Conservation (phyloP, 2,329 filamentous ascomycete genomes). For the Epichloe uncinata region DNA sequence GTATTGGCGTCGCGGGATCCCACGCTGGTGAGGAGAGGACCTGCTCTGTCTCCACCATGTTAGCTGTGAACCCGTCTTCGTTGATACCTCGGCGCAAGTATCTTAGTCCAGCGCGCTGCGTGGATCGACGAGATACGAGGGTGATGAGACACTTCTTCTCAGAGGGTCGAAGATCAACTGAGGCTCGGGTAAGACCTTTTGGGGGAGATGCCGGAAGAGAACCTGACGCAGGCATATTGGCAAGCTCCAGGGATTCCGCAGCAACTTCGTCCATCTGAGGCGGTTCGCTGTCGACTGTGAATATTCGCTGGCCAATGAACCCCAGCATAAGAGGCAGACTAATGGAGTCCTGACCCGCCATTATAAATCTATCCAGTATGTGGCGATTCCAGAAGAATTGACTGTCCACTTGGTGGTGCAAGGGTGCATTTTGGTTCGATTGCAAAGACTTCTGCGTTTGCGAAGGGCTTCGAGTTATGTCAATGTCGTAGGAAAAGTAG, state of each 20-base stretch:
- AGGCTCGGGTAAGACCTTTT: constrained; percentile 12
- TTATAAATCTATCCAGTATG: constrained; percentile 59
- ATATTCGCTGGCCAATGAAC: constrained; percentile 77
- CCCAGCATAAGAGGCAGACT: constrained; percentile 82
- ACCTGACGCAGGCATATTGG: constrained; percentile 21
- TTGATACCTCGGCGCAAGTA: constrained; percentile 86
- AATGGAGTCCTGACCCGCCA: constrained; percentile 56
- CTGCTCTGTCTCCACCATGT: constrained; percentile 90
- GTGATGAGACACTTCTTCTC: constrained; percentile 64
- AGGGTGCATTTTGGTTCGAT: constrained; percentile 28
- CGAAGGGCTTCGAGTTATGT: constrained; percentile 60
- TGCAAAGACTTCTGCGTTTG: constrained; percentile 19
- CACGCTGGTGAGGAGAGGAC: constrained; percentile 63
- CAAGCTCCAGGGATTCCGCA: constrained; percentile 34
- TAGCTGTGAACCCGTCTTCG: constrained; percentile 77
- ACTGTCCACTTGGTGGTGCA: constrained; percentile 61
- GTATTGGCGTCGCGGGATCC: constrained; percentile 47
- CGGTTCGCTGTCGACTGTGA: constrained; percentile 54
- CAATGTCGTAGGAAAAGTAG: constrained; percentile 90
- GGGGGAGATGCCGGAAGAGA: constrained; percentile 14
- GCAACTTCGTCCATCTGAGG: constrained; percentile 36
- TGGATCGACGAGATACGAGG: constrained; percentile 77
- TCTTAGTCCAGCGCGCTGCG: constrained; percentile 72
- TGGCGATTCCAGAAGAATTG: constrained; percentile 86
- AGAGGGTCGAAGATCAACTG: constrained; percentile 30